These are phyloP conservation scores for Alloteropsis semialata DNA, from an alignment of 176 grass and related monocot genomes.

Conservation along the genomic window DNA sequence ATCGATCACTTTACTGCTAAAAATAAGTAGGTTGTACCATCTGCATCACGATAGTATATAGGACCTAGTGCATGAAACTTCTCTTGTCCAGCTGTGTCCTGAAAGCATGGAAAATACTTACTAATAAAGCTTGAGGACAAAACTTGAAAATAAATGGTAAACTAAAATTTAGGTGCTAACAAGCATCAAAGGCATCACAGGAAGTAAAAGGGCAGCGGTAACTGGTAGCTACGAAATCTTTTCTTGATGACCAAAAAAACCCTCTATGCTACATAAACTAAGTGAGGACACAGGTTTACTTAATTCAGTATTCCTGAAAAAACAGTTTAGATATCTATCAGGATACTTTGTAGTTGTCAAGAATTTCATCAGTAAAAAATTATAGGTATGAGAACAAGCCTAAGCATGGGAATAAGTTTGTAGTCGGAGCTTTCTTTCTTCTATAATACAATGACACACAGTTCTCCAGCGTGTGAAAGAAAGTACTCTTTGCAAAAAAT, in stretches of 20 bases:
- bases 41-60: constrained; percentile 85
- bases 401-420: neutral
- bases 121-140: neutral
- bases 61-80: constrained; percentile 78
- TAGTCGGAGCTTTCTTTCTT: neutral
- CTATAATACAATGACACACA: neutral
- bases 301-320: neutral
- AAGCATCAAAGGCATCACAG: neutral
- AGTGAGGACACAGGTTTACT: neutral
- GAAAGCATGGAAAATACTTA: neutral
- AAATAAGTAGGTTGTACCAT: constrained; percentile 39
- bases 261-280: neutral
- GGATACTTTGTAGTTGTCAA: neutral
- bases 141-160: neutral
- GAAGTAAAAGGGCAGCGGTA: neutral
- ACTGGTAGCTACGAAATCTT: neutral
- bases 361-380: neutral
- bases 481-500: neutral
- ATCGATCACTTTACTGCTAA: neutral
- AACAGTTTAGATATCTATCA: neutral
- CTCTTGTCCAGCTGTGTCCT: constrained; percentile 90
- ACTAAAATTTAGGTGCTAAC: neutral
- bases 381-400: neutral
- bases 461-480: neutral
- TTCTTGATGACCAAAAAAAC: neutral